A percentile compares a stretch with the other conserved stretches of the same genome.
These are phyloP conservation scores for Fusarium sp. DNA, from an alignment of 2,329 filamentous ascomycete species.

Conservation along the genomic window DNA sequence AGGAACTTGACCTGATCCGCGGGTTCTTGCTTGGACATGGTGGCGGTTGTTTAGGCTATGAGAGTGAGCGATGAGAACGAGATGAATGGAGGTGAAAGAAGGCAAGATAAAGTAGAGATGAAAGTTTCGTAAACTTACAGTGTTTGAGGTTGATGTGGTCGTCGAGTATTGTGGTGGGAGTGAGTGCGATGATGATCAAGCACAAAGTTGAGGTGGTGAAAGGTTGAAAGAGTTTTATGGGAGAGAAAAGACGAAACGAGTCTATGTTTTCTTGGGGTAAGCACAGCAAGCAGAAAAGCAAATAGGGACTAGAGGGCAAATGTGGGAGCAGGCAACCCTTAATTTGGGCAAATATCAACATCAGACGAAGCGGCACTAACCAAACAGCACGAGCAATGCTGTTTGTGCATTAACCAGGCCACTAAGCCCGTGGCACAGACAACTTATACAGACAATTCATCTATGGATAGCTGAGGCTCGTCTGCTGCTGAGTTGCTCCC, in stretches of 20 bases:
- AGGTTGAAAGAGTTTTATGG: background rate
- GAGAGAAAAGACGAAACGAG: background rate
- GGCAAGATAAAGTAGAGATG: background rate
- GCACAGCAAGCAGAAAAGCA: background rate
- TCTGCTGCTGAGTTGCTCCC: background rate
- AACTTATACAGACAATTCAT: background rate
- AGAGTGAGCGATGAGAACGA: constrained; percentile 1
- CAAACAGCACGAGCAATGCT: constrained; percentile 9
- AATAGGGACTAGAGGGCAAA: background rate
- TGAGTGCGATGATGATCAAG: background rate
- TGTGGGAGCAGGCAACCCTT: background rate
- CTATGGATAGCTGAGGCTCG: background rate
- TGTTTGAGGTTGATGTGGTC: background rate
- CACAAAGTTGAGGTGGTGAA: background rate
- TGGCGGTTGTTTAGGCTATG: constrained; percentile 43
- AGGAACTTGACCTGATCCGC: constrained; percentile 73
- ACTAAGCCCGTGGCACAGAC: background rate
- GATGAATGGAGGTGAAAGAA: background rate
- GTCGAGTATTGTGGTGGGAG: constrained; percentile 1
- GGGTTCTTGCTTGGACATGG: constrained; percentile 64
- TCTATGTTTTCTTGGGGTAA: background rate
- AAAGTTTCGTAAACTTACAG: background rate
- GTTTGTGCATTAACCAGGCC: background rate
- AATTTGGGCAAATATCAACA: constrained; percentile 1
- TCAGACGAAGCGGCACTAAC: constrained; percentile 8